Evolutionary conservation across 2,329 filamentous ascomycete species (phyloP).

Genomic region (Byssoonygena ceratinophila): DNA sequence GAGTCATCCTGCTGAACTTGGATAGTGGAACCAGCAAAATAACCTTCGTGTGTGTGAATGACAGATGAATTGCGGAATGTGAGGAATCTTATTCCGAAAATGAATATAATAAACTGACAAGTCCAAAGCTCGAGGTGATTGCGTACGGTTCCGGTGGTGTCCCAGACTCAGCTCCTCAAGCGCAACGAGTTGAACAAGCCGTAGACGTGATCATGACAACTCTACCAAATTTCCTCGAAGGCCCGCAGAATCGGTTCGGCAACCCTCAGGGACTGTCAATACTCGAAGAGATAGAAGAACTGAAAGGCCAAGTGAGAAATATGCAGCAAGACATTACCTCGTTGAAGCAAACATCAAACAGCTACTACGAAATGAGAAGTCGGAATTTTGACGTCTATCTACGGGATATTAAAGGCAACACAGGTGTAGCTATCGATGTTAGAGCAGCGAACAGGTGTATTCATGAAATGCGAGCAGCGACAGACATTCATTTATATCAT

Average conservation of each 20-base stretch:
- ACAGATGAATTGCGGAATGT: too few species aligned
- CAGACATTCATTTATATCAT: not conserved
- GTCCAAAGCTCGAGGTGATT: too few species aligned
- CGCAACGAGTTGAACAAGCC: too few species aligned
- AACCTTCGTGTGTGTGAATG: too few species aligned
- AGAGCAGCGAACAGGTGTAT: not conserved
- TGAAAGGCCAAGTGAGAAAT: not conserved
- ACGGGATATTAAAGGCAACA: not conserved
- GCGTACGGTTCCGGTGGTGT: too few species aligned
- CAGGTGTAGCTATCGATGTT: not conserved
- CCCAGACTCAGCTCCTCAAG: too few species aligned
- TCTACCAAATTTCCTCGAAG: too few species aligned
- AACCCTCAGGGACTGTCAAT: not conserved
- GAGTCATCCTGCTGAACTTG: too few species aligned
- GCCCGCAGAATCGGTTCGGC: not conserved
- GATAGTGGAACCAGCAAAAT: too few species aligned
- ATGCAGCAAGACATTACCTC: not conserved
- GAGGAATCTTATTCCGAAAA: too few species aligned
- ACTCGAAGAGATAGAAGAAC: not conserved
- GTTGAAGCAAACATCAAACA: not conserved
- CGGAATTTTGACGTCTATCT: not conserved
- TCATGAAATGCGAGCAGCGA: not conserved
- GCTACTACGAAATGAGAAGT: not conserved
- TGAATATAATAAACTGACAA: too few species aligned
- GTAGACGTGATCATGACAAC: too few species aligned